phyloP scores from a whole-genome alignment of 1,284 basidiomycete species.

The Puccinia polysora region DNA sequence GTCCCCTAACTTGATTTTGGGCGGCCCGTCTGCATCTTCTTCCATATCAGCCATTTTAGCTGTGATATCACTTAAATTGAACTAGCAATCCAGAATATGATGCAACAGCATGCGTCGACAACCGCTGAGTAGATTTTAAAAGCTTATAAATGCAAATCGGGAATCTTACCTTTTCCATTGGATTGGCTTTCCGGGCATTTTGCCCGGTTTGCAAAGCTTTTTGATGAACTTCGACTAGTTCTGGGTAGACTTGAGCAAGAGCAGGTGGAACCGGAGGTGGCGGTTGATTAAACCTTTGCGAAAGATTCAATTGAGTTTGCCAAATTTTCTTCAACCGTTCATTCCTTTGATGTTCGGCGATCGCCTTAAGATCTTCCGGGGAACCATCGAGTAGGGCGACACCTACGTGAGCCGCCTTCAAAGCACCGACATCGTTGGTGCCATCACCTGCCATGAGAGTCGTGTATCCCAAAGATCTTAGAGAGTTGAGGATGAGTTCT shows the following conservation, averaged over 20 bases:
- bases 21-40: slow-evolving; percentile 75
- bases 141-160: not conserved
- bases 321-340: slow-evolving; percentile 92
- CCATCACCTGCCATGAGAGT: slow-evolving; percentile 97
- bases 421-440: slow-evolving; percentile 91
- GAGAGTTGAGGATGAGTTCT: slow-evolving; percentile 80
- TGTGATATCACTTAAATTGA: slow-evolving; percentile 79
- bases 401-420: slow-evolving; percentile 92
- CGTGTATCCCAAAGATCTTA: slow-evolving; percentile 78
- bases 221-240: slow-evolving; percentile 82
- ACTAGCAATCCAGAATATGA: slow-evolving; percentile 57
- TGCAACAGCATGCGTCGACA: slow-evolving; percentile 46
- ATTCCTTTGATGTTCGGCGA: slow-evolving; percentile 79
- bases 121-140: not conserved
- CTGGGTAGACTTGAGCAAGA: slow-evolving; percentile 69
- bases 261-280: slow-evolving; percentile 78
- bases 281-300: slow-evolving; percentile 78
- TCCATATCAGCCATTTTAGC: slow-evolving; percentile 87
- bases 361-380: slow-evolving; percentile 80
- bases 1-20: slow-evolving; percentile 93
- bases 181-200: slow-evolving; percentile 69
- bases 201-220: slow-evolving; percentile 65
- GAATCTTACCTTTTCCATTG: slow-evolving; percentile 71
- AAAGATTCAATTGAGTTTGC: slow-evolving; percentile 84
- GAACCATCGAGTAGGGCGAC: slow-evolving; percentile 88